Evolutionary conservation across 2,329 filamentous ascomycete species (phyloP), one percentile per base, ranked within the genome.

Genomic region (Verticillium longisporum): DNA sequence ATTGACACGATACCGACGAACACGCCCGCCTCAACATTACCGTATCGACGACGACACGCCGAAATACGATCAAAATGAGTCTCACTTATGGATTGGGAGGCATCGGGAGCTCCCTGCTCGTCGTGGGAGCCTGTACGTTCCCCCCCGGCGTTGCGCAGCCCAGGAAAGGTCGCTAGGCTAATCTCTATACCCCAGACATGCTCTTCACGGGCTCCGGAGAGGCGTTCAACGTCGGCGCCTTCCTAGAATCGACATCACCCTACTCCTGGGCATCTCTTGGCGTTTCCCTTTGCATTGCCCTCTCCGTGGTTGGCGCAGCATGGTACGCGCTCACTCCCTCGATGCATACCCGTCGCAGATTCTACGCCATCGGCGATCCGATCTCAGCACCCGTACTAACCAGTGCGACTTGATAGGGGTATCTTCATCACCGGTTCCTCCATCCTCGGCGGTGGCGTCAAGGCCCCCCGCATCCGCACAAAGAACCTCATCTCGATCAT

Each of bases 401-500:
- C 26, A 26, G 26, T 26, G 7, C 11, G 36, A 14, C 14, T 14
- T 6, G 6, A 50, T 72, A 98, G 95, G 95, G 95, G 96, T 71
- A 99, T 99, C 76, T 95, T 99, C 80, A 95, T 98, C 69, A 99
- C 95, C 37, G 96, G 96, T 69, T 96, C 93, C 62, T 97, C 95
- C 62, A 99, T 99, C 74, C 85, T 99, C 67, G 96, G 96, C 72
- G 95, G 91, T 69, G 95, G 95, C 80, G 95, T 99, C 72, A 94
- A 91, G 77, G 94, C 95, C 55, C 96, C 96, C 41, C 90, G 95
- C 70, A 99, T 99, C 78, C 91, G 95, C 75, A 99, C 95, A 66
- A 99, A 99, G 88, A 99, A 99, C 83, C 79, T 99, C 72, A 98
- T 99, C 75, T 98, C 94, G 71, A 99, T 99, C 77, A 98, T 99